phyloP scores from a whole-genome alignment of 208 protist species.

The Leishmania turanica region DNA sequence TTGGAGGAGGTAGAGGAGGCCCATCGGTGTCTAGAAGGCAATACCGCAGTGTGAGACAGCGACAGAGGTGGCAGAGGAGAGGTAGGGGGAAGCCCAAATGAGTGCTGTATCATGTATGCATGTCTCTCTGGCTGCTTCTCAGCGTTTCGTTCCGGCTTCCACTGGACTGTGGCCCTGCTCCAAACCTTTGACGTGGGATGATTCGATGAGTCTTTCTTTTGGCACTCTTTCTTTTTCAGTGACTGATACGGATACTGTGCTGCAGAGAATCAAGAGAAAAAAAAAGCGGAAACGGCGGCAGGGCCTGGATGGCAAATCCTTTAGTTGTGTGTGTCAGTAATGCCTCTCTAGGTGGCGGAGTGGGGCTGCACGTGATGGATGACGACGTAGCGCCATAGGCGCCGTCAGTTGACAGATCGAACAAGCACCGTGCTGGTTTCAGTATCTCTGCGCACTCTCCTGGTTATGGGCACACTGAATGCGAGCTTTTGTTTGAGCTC shows the following conservation, averaged over 20 bases:
- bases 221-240: not conserved
- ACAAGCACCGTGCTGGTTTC: not conserved
- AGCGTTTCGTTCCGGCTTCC: too few species aligned
- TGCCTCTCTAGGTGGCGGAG: not conserved
- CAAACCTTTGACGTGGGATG: too few species aligned
- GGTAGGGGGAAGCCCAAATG: not conserved
- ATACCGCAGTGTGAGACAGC: not conserved
- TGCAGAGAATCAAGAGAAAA: not conserved
- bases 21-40: not conserved
- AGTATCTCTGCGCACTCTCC: not conserved
- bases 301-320: not conserved
- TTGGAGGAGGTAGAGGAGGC: not conserved
- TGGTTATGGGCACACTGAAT: not conserved
- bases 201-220: not conserved
- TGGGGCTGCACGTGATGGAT: too few species aligned
- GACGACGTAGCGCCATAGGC: not conserved
- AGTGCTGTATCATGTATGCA: not conserved
- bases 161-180: not conserved
- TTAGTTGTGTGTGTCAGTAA: not conserved
- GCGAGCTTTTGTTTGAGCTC: not conserved
- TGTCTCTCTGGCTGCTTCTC: not conserved
- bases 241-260: not conserved
- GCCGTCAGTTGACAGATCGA: not conserved
- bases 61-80: not conserved
- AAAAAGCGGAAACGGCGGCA: not conserved